Base-by-base conservation (phyloP, 2,329 filamentous ascomycete species). In the Pseudonectria buxi region DNA sequence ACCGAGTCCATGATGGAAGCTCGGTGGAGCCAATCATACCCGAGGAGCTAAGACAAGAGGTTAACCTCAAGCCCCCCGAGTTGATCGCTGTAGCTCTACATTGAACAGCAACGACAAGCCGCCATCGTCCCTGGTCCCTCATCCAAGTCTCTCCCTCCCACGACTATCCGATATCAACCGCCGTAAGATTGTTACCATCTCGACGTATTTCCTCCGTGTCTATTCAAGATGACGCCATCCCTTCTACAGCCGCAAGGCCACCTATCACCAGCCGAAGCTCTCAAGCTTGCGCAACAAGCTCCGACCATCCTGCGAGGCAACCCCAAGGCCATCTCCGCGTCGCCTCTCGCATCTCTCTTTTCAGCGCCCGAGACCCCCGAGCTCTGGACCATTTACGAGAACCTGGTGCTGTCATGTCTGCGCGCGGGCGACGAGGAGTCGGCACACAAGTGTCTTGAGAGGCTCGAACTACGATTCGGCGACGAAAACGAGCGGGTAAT, bases 311-410 rank as follows among this genome's bases (percentile, higher is more conserved):
- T 81, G 39, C 62, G 62, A 45, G 74, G 62, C 50, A 72, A 71
- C 29, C 68, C 72, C 6, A 72, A 69, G 44, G 65, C 68, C 24
- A 67, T 74, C 40, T 73, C 72, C 5, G 62, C 68, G n/a, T 77
- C 75, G 24, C 65, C 72, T 3, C 49, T 81, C 9, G 51, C 57
- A 16, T 71, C 72, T 7, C 58, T 81, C 4, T 69, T 78, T 49
- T 66, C 72, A 1, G 62, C 72, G 2, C 59, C 72, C 22, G 89
- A 95, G 58, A 81, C 80, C 0, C 71, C 84, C 36, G 87, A 94
- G 46, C 72, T 86, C 55, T 96, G 90, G 88, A 75, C 75, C 12
- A 78, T 77, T 28, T 85, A 92, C 61, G 90, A 96, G 64, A 92
- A 94, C 56, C 73, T 96, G 13, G 68, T 96, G 47, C 67, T 92